Conservation (phyloP, 2,329 filamentous ascomycete species). For the Xylariaceae sp. region DNA sequence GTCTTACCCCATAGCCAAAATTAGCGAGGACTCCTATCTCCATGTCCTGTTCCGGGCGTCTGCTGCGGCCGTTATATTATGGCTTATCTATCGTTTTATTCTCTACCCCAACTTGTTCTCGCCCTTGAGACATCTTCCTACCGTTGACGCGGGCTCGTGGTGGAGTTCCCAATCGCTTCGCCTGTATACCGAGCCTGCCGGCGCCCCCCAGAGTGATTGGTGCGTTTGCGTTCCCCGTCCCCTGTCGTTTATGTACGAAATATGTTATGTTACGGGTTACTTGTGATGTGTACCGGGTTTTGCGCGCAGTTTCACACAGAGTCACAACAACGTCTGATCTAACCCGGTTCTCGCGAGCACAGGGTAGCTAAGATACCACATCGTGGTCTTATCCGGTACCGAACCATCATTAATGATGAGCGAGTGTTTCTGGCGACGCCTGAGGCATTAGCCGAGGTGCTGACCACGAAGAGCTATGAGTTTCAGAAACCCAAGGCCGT, state of each 20-base stretch:
- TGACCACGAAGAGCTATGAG: slow-evolving; percentile 17
- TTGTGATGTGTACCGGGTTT: not conserved
- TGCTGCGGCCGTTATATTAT: slow-evolving; percentile 4
- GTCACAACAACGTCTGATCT: not conserved
- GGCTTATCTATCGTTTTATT: slow-evolving; percentile 10
- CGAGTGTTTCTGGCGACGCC: slow-evolving; percentile 11
- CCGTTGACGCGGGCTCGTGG: slow-evolving; percentile 16
- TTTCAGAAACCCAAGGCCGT: slow-evolving; percentile 14
- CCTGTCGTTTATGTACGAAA: not conserved
- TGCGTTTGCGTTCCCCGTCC: not conserved
- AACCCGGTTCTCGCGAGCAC: not conserved
- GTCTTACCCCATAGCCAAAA: slow-evolving; percentile 14
- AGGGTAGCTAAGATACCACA: slow-evolving; percentile 13
- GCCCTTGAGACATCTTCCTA: slow-evolving; percentile 18
- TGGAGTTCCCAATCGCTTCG: slow-evolving; percentile 17
- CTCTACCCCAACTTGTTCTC: slow-evolving; percentile 20
- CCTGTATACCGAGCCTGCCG: slow-evolving; percentile 9
- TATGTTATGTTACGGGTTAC: not conserved
- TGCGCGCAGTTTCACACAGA: no score
- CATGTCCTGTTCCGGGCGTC: slow-evolving; percentile 7
- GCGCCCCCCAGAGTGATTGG: slow-evolving; percentile 16
- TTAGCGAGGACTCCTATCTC: slow-evolving; percentile 5
- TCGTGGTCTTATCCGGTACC: slow-evolving; percentile 16
- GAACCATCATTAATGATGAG: slow-evolving; percentile 10
- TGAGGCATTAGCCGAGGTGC: slow-evolving; percentile 16